Conservation (phyloP, 2,329 filamentous ascomycete species). For the Sclerotinia nivalis region DNA sequence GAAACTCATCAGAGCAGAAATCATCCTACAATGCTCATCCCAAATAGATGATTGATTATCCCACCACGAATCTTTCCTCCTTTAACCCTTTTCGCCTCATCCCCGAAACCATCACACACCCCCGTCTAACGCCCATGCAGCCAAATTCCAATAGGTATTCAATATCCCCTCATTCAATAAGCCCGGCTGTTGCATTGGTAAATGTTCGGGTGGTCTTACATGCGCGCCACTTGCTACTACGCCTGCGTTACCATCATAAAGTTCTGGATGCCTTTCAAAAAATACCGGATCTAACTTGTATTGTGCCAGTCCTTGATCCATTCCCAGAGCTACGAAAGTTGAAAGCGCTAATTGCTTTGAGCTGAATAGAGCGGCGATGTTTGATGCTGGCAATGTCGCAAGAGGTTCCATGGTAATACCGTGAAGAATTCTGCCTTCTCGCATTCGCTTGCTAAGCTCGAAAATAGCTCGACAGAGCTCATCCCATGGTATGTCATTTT, state of each 20-base stretch:
- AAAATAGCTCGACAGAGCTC: conserved; percentile 15
- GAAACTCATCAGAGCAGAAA: no score
- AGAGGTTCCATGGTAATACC: neutral
- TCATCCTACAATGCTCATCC: neutral
- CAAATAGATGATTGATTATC: neutral
- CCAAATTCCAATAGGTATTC: neutral
- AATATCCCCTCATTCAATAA: neutral
- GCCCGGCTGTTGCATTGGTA: neutral
- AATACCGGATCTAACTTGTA: conserved; percentile 18
- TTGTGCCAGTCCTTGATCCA: conserved; percentile 4
- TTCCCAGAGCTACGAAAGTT: conserved; percentile 2
- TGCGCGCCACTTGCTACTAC: conserved; percentile 15
- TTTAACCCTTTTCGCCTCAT: neutral
- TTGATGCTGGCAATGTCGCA: conserved; percentile 11
- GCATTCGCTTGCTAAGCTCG: conserved; percentile 9
- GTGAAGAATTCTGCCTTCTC: neutral
- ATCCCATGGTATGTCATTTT: neutral
- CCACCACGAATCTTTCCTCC: neutral
- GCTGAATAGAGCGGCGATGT: conserved; percentile 6
- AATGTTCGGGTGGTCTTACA: conserved; percentile 2
- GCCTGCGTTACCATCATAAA: conserved; percentile 8
- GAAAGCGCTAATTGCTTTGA: conserved; percentile 5
- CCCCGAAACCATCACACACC: neutral
- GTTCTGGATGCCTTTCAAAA: conserved; percentile 21
- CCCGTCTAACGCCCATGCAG: neutral